phyloP scores from a whole-genome alignment of 2,329 filamentous ascomycete genomes.

The Blastomyces parvus region DNA sequence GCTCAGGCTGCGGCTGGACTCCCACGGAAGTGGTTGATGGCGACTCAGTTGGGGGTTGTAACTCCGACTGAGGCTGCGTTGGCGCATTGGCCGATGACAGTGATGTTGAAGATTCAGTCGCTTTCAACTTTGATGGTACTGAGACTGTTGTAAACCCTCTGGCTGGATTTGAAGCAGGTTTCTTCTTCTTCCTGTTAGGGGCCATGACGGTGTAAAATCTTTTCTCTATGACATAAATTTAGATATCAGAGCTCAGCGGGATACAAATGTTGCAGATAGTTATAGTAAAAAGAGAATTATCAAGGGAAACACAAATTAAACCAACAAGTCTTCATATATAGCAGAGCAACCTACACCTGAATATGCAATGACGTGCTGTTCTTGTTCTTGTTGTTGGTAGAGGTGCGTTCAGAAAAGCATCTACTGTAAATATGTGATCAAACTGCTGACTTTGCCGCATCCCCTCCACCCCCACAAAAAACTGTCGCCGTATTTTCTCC shows the following conservation, averaged over 20 bases:
- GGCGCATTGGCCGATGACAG: constrained; percentile 7
- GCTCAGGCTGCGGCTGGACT: neutral
- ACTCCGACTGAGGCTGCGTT: constrained; percentile 22
- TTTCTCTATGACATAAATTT: neutral
- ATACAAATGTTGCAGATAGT: neutral
- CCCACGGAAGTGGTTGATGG: neutral
- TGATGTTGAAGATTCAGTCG: constrained; percentile 26
- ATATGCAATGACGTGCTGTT: neutral
- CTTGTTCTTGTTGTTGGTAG: neutral
- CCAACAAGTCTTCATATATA: neutral
- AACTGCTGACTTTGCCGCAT: neutral
- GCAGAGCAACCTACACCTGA: neutral
- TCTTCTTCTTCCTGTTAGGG: constrained; percentile 56
- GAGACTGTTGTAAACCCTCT: constrained; percentile 92
- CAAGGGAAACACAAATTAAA: constrained; percentile 5
- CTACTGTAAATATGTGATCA: neutral
- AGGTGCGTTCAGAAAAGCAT: neutral
- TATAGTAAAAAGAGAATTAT: neutral
- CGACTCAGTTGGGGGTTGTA: constrained; percentile 8
- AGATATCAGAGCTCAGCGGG: neutral
- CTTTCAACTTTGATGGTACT: constrained; percentile 70
- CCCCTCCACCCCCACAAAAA: constrained; percentile 1
- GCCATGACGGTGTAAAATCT: constrained; percentile 9
- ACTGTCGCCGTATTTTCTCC: neutral
- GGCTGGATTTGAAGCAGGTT: constrained; percentile 74